Evolutionary conservation across 768 basidiomycete species (phyloP).

Genomic region (Tricholoma bakamatsutake): DNA sequence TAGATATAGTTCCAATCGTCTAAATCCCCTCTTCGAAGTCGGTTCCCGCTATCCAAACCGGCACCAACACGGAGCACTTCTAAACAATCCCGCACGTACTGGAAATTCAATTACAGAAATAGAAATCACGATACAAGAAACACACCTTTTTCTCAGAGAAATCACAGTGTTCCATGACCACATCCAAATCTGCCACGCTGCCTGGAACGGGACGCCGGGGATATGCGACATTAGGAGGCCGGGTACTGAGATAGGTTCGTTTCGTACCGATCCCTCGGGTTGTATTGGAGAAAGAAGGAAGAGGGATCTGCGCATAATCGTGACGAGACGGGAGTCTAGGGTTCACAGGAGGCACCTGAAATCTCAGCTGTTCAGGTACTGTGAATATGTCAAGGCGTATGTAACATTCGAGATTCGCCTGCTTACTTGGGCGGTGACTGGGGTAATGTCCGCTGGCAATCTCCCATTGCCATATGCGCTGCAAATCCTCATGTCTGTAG

Average conservation of each 20-base stretch:
- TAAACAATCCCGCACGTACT: constrained; percentile 98
- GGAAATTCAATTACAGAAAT: not conserved
- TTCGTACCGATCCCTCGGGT: constrained; percentile 73
- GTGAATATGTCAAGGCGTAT: constrained; percentile 5
- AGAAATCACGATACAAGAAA: not conserved
- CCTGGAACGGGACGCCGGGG: constrained; percentile 85
- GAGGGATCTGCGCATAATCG: constrained; percentile 41
- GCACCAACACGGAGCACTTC: constrained; percentile 90
- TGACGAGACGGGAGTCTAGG: constrained; percentile 63
- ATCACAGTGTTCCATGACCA: constrained; percentile 89
- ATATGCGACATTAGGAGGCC: constrained; percentile 64
- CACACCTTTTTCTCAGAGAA: constrained; percentile 73
- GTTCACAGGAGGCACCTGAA: constrained; percentile 54
- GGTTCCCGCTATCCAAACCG: constrained; percentile 77
- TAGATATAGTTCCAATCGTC: constrained; percentile 90
- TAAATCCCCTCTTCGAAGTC: constrained; percentile 66
- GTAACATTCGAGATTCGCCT: not conserved
- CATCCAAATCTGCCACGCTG: constrained; percentile 84
- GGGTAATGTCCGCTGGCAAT: constrained; percentile 92
- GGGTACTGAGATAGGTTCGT: constrained; percentile 66
- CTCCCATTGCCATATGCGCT: constrained; percentile 95
- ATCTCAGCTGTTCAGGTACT: constrained; percentile 70
- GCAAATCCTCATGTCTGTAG: constrained; percentile 71
- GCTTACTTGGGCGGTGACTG: constrained; percentile 69
- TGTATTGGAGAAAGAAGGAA: constrained; percentile 31